Percentiles rank a stretch among this genome's conserved stretches.
Conservation (phyloP, 257 asterid genomes). For the Solanum piurae region DNA sequence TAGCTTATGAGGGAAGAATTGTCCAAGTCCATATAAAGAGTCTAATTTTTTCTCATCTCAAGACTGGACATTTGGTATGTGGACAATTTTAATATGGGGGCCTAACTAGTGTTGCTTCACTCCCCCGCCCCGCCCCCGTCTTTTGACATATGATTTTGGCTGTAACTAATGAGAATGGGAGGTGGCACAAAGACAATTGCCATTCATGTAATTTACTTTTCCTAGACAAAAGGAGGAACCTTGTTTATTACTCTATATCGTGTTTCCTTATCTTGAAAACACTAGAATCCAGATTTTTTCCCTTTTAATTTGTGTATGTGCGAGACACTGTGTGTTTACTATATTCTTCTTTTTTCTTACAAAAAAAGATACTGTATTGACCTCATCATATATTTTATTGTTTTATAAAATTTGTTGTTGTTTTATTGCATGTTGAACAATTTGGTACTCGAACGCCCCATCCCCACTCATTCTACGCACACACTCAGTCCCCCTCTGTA, state of each 20-base stretch:
- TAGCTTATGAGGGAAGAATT: background rate
- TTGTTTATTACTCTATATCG: background rate
- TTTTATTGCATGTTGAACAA: background rate
- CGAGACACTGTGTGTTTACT: background rate
- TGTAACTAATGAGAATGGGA: background rate
- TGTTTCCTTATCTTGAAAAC: background rate
- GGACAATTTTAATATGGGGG: background rate
- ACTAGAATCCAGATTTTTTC: background rate
- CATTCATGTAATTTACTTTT: background rate
- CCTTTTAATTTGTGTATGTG: background rate
- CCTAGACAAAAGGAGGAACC: background rate
- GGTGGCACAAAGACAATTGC: background rate
- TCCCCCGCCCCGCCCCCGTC: background rate
- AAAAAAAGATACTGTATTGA: background rate
- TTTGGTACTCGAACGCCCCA: background rate
- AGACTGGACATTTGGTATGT: background rate
- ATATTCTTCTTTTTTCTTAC: background rate
- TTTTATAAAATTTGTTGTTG: background rate
- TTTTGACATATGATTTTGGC: background rate
- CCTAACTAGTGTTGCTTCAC: too few relatives aligned
- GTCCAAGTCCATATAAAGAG: background rate
- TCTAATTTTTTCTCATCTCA: background rate
- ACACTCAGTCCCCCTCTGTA: background rate
- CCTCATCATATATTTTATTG: background rate
- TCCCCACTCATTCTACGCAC: background rate